Evolutionary conservation across 495 filamentous ascomycete species (phyloP), one percentile per base, ranked within the genome.

Genomic region (Penicillium psychrofluorescens): DNA sequence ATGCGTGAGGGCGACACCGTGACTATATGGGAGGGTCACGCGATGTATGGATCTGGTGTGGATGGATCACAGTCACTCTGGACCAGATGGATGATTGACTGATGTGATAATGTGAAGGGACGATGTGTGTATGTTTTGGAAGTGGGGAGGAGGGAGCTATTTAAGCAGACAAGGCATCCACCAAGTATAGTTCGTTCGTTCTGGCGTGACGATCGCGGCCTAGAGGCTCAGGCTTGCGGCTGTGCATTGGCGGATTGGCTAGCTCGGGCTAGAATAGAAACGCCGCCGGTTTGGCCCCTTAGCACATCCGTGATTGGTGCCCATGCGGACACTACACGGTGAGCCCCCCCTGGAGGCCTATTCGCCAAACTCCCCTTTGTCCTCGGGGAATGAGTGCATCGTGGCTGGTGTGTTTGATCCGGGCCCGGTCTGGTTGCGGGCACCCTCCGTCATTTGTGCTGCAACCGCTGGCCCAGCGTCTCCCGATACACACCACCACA

Each of bases 1-100:
- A 54, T 53, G 51, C 49, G 56, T 28, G 35, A 53, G 35, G 58
- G 62, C 49, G 66, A 67, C 66, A 70, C 47, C 1, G 57, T 67
- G 66, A 56, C 54, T 51, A 54, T 49, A 28, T 53, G 33, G 31
- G 35, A 14, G 36, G 40, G 41, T 63, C 53, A 58, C 55, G 44
- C 41, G 58, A 37, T 36, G 44, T 38, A 48, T 16, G 38, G 32
- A 12, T 33, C 34, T 22, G 8, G 12, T 13, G 35, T 49, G 38
- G 35, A 47, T 49, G 32, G 51, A 49, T 22, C 22, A 22, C 22
- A 6, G 22, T 3, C 0, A 22, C 3, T 22, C 22, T 4, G 22
- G 22, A 22, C 22, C 22, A 11, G 43, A 35, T 10, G n/a, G 9
- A 12, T 13, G 46, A 34, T n/a, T n/a, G 10, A 31, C 29, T 10